A percentile compares a stretch with the other conserved stretches of the same genome.
Evolutionary conservation across 1,139 yeast species (phyloP).

Genomic region (Zygoascus sp.): DNA sequence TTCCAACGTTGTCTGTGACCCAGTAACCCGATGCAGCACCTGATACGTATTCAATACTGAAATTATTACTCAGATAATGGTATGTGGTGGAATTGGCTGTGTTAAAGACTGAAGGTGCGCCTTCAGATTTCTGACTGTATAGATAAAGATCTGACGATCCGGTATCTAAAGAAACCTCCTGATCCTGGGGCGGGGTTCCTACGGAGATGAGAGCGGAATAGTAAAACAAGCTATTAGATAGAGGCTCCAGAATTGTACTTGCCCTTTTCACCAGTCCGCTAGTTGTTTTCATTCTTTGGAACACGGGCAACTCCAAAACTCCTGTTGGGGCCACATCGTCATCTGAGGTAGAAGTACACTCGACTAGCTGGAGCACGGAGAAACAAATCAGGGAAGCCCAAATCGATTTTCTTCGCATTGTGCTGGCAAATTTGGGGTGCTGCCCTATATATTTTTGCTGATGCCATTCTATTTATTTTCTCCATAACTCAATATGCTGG

Average conservation of each 20-base stretch:
- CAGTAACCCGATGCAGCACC: constrained; percentile 44
- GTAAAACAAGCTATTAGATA: constrained; percentile 30
- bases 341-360: no score
- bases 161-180: constrained; percentile 45
- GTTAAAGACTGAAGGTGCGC: constrained; percentile 8
- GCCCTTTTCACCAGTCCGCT: neutral
- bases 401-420: no score
- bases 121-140: constrained; percentile 22
- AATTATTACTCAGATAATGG: constrained; percentile 17
- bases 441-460: no score
- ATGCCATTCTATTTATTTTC: no score
- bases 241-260: constrained; percentile 8
- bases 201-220: constrained; percentile 44
- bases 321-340: neutral
- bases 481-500: no score
- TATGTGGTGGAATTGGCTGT: constrained; percentile 15
- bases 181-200: constrained; percentile 53
- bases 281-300: neutral
- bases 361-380: no score
- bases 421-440: no score
- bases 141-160: constrained; percentile 48
- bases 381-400: no score
- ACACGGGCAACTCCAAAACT: neutral
- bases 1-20: constrained; percentile 41
- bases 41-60: constrained; percentile 28